Conservation (phyloP, 768 basidiomycete genomes). For the Leccinum uliginosum region DNA sequence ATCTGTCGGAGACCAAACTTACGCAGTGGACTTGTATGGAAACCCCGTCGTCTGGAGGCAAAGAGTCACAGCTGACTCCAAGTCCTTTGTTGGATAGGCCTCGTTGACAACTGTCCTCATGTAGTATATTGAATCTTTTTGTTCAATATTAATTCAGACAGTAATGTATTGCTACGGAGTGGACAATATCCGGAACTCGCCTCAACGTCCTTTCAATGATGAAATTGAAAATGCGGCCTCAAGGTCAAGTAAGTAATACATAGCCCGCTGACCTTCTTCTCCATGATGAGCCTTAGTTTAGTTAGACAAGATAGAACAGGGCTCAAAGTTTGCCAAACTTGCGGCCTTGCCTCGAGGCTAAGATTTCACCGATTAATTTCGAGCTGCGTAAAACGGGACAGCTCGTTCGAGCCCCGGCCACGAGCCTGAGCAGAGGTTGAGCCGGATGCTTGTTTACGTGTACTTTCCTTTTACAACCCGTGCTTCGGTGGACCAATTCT, state of each 20-base stretch:
- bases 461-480: background rate
- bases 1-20: background rate
- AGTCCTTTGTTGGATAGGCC: constrained; percentile 1
- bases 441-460: constrained; percentile 5
- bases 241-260: background rate
- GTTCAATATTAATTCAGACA: constrained; percentile 4
- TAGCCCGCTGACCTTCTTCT: background rate
- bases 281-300: background rate
- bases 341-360: background rate
- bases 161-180: background rate
- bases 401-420: constrained; percentile 3
- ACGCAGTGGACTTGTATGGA: background rate
- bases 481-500: background rate
- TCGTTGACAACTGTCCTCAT: constrained; percentile 4
- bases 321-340: background rate
- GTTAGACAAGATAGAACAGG: background rate
- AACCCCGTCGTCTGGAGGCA: background rate
- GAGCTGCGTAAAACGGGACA: background rate
- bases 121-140: background rate
- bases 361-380: background rate
- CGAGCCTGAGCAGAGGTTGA: background rate
- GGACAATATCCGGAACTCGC: background rate
- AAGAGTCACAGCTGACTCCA: background rate
- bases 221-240: background rate
- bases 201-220: background rate